These are phyloP conservation scores for Quillaja saponaria DNA, from an alignment of 306 rosid species.

Conservation along the genomic window DNA sequence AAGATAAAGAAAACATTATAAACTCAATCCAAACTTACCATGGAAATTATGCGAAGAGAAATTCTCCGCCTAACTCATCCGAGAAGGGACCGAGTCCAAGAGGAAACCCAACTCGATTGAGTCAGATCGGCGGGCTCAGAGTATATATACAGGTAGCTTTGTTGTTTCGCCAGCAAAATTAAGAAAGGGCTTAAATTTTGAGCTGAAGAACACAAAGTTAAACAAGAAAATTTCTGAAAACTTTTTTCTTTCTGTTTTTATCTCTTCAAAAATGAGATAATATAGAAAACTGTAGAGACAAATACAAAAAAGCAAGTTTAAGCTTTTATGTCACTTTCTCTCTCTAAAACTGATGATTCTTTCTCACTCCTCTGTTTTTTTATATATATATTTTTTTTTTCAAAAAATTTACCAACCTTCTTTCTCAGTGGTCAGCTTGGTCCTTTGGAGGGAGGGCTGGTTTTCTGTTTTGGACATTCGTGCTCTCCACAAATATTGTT, in stretches of 20 bases:
- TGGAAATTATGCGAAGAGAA: slow-evolving; percentile 69
- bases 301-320: slow-evolving; percentile 37
- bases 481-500: slow-evolving; percentile 59
- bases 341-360: slow-evolving; percentile 45
- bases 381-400: not conserved
- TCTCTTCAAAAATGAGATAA: slow-evolving; percentile 34
- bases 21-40: slow-evolving; percentile 53
- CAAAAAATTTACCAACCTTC: slow-evolving; percentile 15
- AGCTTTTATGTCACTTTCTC: slow-evolving; percentile 41
- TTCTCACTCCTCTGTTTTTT: slow-evolving; percentile 28
- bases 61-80: slow-evolving; percentile 84
- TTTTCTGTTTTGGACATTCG: slow-evolving; percentile 47
- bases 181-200: slow-evolving; percentile 43
- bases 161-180: slow-evolving; percentile 42
- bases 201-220: slow-evolving; percentile 59
- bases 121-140: slow-evolving; percentile 61
- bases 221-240: slow-evolving; percentile 9
- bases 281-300: slow-evolving; percentile 22
- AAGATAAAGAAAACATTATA: slow-evolving; percentile 6
- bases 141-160: slow-evolving; percentile 26
- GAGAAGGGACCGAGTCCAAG: slow-evolving; percentile 46
- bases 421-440: slow-evolving; percentile 41
- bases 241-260: slow-evolving; percentile 22
- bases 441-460: slow-evolving; percentile 32
- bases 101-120: slow-evolving; percentile 47